Percentiles rank a stretch among this genome's conserved stretches.
phyloP scores from a whole-genome alignment of 169 alveolate genomes.

The Babesia divergens region DNA sequence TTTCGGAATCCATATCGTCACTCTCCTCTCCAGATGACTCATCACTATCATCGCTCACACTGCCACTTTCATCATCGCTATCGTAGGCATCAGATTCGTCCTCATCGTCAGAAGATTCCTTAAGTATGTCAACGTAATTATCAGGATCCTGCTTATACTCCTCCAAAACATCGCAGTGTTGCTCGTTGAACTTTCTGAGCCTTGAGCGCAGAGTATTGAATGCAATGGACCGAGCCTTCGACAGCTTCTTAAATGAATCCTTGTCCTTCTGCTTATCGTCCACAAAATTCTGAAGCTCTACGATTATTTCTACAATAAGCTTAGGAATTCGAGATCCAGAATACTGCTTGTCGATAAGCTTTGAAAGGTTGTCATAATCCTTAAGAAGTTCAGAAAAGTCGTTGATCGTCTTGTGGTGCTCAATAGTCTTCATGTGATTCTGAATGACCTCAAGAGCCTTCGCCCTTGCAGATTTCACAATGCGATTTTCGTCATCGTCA shows the following conservation, averaged over 20 bases:
- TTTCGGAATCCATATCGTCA: conserved; percentile 4
- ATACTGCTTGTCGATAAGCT: conserved; percentile 74
- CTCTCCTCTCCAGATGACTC: conserved; percentile 1
- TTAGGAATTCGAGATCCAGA: conserved; percentile 64
- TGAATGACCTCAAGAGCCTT: conserved; percentile 76
- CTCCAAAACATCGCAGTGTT: conserved; percentile 69
- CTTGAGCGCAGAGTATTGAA: conserved; percentile 80
- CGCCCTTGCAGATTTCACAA: conserved; percentile 80
- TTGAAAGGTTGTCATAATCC: conserved; percentile 77
- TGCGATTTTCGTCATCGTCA: conserved; percentile 80
- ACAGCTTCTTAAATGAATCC: conserved; percentile 71
- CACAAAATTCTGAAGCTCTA: conserved; percentile 71
- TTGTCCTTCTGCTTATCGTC: conserved; percentile 77
- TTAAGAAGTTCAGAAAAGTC: conserved; percentile 75
- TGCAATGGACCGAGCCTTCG: conserved; percentile 79
- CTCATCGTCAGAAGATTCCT: conserved; percentile 67
- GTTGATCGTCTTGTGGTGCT: conserved; percentile 70
- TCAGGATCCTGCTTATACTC: conserved; percentile 77
- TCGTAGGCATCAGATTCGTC: conserved; percentile 52
- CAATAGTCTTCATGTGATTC: conserved; percentile 64
- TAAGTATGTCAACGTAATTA: conserved; percentile 61
- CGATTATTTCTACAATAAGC: conserved; percentile 67
- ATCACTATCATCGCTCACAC: conserved; percentile 32
- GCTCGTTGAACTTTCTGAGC: conserved; percentile 79
- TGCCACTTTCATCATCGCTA: conserved; percentile 54